phyloP scores from a whole-genome alignment of 2,329 filamentous ascomycete species.

The Pseudovirgaria hyperparasitica region DNA sequence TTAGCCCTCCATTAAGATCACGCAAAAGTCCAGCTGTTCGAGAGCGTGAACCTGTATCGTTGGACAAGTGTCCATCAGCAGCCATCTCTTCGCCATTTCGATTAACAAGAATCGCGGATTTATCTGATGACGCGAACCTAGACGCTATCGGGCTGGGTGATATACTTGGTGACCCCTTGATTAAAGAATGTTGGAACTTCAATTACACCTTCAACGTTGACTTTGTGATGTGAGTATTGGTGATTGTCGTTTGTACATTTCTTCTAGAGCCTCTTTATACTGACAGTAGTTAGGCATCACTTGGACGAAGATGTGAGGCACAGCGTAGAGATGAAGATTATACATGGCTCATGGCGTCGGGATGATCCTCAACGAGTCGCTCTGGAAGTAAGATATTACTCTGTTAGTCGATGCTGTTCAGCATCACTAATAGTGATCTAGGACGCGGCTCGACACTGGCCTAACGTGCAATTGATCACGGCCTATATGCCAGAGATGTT shows the following conservation, averaged over 20 bases:
- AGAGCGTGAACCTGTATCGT: no score
- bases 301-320: constrained; percentile 44
- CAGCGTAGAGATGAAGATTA: constrained; percentile 42
- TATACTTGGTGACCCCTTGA: constrained; percentile 61
- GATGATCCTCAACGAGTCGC: constrained; percentile 47
- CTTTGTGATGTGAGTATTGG: constrained; percentile 39
- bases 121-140: constrained; percentile 47
- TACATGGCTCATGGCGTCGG: constrained; percentile 55
- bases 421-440: constrained; percentile 20
- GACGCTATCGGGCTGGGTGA: constrained; percentile 54
- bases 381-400: constrained; percentile 49
- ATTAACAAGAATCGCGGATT: constrained; percentile 55
- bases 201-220: constrained; percentile 54
- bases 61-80: no score
- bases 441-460: constrained; percentile 47
- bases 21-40: no score
- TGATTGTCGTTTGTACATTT: not conserved
- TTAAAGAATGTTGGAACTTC: constrained; percentile 60
- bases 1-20: no score
- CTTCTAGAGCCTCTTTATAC: not conserved
- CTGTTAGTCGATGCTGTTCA: no score
- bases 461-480: constrained; percentile 57
- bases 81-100: constrained; percentile 62
- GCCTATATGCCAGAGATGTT: constrained; percentile 76
- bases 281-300: constrained; percentile 19